Conservation (phyloP, 371 early-diverging fungal species). For the Mucor sp. region DNA sequence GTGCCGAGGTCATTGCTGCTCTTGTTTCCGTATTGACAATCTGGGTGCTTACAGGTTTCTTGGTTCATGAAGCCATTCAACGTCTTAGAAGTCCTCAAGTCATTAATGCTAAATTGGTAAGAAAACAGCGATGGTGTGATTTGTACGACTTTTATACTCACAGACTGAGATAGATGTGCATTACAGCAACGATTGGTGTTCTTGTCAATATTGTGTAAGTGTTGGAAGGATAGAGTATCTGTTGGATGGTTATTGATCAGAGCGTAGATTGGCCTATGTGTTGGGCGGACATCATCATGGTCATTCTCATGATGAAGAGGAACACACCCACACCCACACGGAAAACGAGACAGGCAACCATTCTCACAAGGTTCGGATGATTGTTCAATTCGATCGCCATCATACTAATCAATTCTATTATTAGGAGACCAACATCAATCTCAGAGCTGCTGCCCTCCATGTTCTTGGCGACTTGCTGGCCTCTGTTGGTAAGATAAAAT, state of each 20-base stretch:
- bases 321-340: conserved; percentile 41
- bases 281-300: conserved; percentile 53
- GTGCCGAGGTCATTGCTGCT: conserved; percentile 88
- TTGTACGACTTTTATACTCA: background rate
- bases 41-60: conserved; percentile 76
- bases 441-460: conserved; percentile 77
- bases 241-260: background rate
- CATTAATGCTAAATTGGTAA: conserved; percentile 72
- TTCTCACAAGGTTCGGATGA: conserved; percentile 35
- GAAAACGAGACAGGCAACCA: conserved; percentile 41
- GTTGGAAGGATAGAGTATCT: background rate
- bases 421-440: conserved; percentile 67
- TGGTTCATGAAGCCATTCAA: conserved; percentile 78
- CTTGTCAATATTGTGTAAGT: conserved; percentile 74
- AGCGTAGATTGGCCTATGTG: conserved; percentile 42
- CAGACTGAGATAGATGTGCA: conserved; percentile 64
- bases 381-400: background rate
- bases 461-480: conserved; percentile 86
- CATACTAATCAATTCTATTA: background rate
- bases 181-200: conserved; percentile 73
- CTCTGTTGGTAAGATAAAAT: conserved; percentile 57
- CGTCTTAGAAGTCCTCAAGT: conserved; percentile 70
- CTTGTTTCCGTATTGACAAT: conserved; percentile 79
- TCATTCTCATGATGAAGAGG: conserved; percentile 35
- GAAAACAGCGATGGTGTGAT: background rate